Evolutionary conservation across 495 filamentous ascomycete species (phyloP), one percentile per base, ranked within the genome.

Genomic region (Xylaria scruposa): DNA sequence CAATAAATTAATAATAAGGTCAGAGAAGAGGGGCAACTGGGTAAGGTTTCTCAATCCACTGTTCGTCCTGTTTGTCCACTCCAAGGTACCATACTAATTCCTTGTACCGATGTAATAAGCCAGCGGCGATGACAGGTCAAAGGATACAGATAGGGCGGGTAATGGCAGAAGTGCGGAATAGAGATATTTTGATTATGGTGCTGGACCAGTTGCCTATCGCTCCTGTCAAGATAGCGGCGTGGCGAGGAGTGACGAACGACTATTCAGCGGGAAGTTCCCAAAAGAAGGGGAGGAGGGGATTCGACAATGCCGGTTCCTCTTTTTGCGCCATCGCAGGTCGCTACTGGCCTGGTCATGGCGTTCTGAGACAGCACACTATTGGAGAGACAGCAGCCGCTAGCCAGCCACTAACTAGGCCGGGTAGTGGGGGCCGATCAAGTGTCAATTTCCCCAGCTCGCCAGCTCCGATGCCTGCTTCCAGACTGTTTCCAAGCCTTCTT

Each of bases 401-500:
- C 12, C 47, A 51, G 2, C 47, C 51, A 51, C 54, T 67, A 73
- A 66, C 56, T 59, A 7, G 53, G 64, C 36, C 46, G 40, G 47
- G 64, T 40, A 67, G 49, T 68, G 54, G 67, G 67, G 44, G 56
- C 68, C 24, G 40, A 38, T 70, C 42, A 38, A 44, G 38, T 17
- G 54, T 49, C 29, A 56, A 56, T 24, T 51, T 53, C 63, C 61
- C 69, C 69, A 71, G 42, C 61, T 46, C 68, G 60, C 59, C 40
- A 33, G 47, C 29, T 47, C 69, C 72, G 65, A 72, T 69, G 70
- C 64, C 73, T 74, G 68, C 21, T 44, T 38, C 70, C 38, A 42
- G 38, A 42, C 10, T 42, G 38, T 42, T 76, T 78, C 75, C 73
- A 76, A 74, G 51, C 70, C 70, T 79, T 79, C 77, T 79, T 77